Evolutionary conservation across 805 yeast genomes (phyloP), one percentile per base, ranked within the genome.

Genomic region (Ogataea ganodermae): DNA sequence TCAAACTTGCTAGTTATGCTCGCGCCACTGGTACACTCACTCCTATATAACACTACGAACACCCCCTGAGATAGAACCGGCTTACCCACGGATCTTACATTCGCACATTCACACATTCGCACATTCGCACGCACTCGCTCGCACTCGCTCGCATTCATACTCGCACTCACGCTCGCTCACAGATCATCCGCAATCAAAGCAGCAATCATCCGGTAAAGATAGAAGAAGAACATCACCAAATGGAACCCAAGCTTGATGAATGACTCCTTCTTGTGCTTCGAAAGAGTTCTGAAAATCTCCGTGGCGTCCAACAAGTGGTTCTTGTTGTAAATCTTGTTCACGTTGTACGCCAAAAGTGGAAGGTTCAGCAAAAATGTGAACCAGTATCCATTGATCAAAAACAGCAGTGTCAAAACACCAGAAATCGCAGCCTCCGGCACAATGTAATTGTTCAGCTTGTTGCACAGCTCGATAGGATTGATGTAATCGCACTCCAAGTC

Each of bases 401-500:
- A 85, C 55, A 88, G 69, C 3, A 76, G 49, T 6, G 96, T 77
- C 55, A 90, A 66, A 48, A 84, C 72, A 1, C 78, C 94, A 61
- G 92, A 97, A 49, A 88, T 70, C 3, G 76, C 83, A 22, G 96
- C 96, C 71, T 94, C 98, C 41, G 97, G 97, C 33, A 86, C 74
- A 59, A 92, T 83, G 72, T 88, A 83, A 59, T 86, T 83, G 76
- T 94, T 94, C 66, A 94, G 80, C 63, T 88, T 85, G 73, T 89
- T 89, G 73, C 99, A 94, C 60, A 94, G 78, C 71, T 92, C 98
- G 66, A 92, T 89, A 48, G 98, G 98, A 69, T 92, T 94, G 73
- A 92, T 91, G 76, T 92, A 94, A 70, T 94, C 99, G 63, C 91
- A 84, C 70, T 89, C 98, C 68, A 91, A 78, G 71, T 91, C 98